These are phyloP conservation scores for Calonectria pseudoturangicola DNA, from an alignment of 2,329 filamentous ascomycete species.

Conservation along the genomic window DNA sequence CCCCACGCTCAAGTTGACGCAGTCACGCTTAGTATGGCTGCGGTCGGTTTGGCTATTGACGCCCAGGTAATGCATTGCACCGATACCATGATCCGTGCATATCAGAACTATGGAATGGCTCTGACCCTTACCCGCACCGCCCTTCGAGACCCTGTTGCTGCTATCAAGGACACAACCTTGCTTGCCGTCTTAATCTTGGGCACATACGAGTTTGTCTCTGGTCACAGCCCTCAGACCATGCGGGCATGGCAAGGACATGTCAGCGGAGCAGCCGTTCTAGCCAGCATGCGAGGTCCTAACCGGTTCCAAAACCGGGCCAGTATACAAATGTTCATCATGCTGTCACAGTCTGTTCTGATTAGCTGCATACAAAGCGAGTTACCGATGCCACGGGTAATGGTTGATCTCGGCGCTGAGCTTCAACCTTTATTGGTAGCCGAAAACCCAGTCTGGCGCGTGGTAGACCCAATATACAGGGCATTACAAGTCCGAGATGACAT, in stretches of 20 bases:
- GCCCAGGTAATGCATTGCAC: conserved; percentile 66
- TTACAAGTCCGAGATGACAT: conserved; percentile 69
- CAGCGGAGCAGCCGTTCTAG: conserved; percentile 70
- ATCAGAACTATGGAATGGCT: conserved; percentile 70
- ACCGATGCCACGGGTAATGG: conserved; percentile 68
- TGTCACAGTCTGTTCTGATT: conserved; percentile 70
- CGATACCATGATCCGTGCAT: conserved; percentile 67
- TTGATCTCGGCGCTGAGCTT: conserved; percentile 67
- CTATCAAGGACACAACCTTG: conserved; percentile 70
- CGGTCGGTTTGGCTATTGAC: conserved; percentile 72
- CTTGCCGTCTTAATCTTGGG: conserved; percentile 72
- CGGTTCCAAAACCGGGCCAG: conserved; percentile 69
- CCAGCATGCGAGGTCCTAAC: conserved; percentile 67
- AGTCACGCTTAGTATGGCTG: conserved; percentile 71
- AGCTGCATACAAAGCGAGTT: conserved; percentile 70
- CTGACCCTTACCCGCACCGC: conserved; percentile 70
- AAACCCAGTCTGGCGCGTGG: conserved; percentile 65
- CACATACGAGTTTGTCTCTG: conserved; percentile 73
- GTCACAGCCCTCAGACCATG: conserved; percentile 66
- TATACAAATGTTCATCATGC: conserved; percentile 72
- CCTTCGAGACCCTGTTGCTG: conserved; percentile 65
- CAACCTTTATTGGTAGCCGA: conserved; percentile 58
- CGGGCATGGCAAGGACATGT: conserved; percentile 73
- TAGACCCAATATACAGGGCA: conserved; percentile 66
- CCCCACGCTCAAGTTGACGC: conserved; percentile 62